These are phyloP conservation scores for Dryas integrifolia DNA, from an alignment of 331 rosid genomes.

Conservation along the genomic window DNA sequence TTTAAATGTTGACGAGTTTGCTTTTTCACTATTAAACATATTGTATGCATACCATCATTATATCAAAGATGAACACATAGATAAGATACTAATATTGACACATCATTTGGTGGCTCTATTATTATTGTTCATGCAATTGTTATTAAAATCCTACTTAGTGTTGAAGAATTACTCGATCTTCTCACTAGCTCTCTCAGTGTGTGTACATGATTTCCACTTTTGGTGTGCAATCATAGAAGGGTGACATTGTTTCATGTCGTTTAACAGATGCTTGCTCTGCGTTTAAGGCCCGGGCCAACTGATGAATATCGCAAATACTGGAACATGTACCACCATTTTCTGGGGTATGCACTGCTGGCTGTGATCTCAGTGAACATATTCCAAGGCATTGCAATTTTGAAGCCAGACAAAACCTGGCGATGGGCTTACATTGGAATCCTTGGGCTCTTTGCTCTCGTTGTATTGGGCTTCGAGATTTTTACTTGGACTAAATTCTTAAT, in stretches of 20 bases:
- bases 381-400: slow-evolving; percentile 60
- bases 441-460: slow-evolving; percentile 26
- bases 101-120: too few species aligned
- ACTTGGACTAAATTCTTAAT: slow-evolving; percentile 47
- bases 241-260: neutral
- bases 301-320: slow-evolving; percentile 68
- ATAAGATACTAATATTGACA: too few species aligned
- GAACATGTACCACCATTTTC: slow-evolving; percentile 90
- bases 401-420: slow-evolving; percentile 46
- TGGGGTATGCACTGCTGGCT: slow-evolving; percentile 67
- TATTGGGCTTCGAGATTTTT: slow-evolving; percentile 38
- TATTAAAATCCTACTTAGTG: too few species aligned
- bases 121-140: too few species aligned
- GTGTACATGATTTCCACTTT: too few species aligned
- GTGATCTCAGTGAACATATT: slow-evolving; percentile 58
- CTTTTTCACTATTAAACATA: too few species aligned
- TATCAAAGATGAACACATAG: too few species aligned
- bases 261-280: slow-evolving; percentile 62
- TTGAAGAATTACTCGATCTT: too few species aligned
- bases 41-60: too few species aligned
- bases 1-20: too few species aligned
- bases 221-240: neutral
- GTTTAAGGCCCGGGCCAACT: slow-evolving; percentile 32
- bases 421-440: slow-evolving; percentile 60
- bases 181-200: too few species aligned